A percentile compares a stretch with the other conserved stretches of the same genome.
phyloP scores from a whole-genome alignment of 2,329 filamentous ascomycete genomes.

The Talaromyces rugulosus region DNA sequence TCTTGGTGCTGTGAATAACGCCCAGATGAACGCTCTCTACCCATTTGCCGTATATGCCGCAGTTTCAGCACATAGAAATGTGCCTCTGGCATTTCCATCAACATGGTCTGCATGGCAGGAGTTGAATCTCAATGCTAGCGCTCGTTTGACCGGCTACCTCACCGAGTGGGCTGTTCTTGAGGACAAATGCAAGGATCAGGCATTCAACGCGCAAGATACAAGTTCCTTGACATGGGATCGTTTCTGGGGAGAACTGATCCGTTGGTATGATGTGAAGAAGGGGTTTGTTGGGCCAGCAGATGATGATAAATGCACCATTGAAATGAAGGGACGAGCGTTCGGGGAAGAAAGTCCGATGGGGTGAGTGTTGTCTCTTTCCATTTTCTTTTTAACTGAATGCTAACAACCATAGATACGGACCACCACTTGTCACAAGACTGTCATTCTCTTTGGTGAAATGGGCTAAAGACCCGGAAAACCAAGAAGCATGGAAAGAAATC shows the following conservation, averaged over 20 bases:
- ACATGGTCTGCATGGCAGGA: conserved; percentile 1
- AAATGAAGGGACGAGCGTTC: neutral
- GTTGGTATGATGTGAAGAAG: neutral
- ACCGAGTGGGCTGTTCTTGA: conserved; percentile 5
- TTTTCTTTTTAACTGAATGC: neutral
- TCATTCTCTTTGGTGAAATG: neutral
- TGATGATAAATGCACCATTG: neutral
- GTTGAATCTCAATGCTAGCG: neutral
- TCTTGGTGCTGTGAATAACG: neutral
- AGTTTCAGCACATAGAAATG: neutral
- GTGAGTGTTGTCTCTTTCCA: neutral
- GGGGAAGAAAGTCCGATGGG: neutral
- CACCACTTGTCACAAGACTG: neutral
- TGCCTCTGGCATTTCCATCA: conserved; percentile 1
- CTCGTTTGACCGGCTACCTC: conserved; percentile 3
- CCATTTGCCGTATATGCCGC: neutral
- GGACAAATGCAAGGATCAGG: neutral
- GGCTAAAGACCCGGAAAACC: neutral
- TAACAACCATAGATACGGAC: neutral
- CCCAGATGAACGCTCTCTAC: neutral
- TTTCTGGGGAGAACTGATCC: neutral
- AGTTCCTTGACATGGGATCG: conserved; percentile 1
- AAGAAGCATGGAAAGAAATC: neutral
- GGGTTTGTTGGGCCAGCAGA: neutral
- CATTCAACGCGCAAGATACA: neutral